These are phyloP conservation scores for Austroboletus rostrupii DNA, from an alignment of 1,284 basidiomycete species.

Conservation along the genomic window DNA sequence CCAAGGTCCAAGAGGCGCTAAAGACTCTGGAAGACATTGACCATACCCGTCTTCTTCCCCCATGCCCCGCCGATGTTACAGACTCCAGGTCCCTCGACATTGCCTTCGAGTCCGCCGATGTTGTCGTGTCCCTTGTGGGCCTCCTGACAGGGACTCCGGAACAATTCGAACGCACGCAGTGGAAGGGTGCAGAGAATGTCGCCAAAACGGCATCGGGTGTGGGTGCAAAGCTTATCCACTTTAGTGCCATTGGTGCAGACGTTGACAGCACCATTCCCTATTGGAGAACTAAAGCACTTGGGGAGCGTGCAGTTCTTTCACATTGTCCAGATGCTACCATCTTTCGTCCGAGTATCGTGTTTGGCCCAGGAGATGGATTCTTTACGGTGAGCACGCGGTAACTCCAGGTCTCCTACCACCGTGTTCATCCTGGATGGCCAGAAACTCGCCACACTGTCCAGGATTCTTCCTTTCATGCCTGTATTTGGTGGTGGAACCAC, in stretches of 20 bases:
- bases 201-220: constrained; percentile 43
- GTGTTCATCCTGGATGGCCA: constrained; percentile 23
- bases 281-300: constrained; percentile 60
- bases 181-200: constrained; percentile 62
- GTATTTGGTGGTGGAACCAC: constrained; percentile 66
- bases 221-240: constrained; percentile 55
- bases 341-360: constrained; percentile 65
- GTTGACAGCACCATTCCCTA: constrained; percentile 46
- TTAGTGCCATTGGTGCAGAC: constrained; percentile 62
- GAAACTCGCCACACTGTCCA: constrained; percentile 59
- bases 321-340: constrained; percentile 54
- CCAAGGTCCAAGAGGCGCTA: constrained; percentile 23
- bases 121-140: constrained; percentile 63
- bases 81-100: constrained; percentile 31
- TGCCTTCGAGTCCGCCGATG: constrained; percentile 50
- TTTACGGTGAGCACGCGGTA: constrained; percentile 48
- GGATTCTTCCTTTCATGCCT: constrained; percentile 62
- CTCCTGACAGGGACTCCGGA: constrained; percentile 52
- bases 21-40: constrained; percentile 19
- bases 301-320: constrained; percentile 48
- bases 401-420: neutral
- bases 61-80: constrained; percentile 53
- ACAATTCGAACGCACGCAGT: constrained; percentile 59
- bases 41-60: constrained; percentile 37
- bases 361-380: constrained; percentile 70